Conservation (phyloP, 768 basidiomycete genomes). For the Suillus plorans region DNA sequence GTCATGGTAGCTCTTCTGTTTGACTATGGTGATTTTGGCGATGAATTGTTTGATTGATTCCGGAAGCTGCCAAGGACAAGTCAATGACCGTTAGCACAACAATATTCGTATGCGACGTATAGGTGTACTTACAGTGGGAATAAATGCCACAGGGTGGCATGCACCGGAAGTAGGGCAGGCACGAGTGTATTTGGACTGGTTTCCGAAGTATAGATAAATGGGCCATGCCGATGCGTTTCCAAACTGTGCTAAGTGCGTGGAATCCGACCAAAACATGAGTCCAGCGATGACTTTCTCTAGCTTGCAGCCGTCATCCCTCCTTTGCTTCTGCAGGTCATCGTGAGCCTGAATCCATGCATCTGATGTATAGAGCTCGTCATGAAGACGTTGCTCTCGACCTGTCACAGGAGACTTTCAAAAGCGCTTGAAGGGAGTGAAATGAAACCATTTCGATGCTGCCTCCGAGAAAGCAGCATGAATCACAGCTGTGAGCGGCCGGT, state of each 20-base stretch:
- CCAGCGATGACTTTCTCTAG: slow-evolving; percentile 10
- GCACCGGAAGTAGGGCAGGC: too few species aligned
- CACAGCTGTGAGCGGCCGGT: slow-evolving; percentile 20
- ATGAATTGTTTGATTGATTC: too few species aligned
- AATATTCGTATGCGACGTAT: too few species aligned
- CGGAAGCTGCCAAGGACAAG: too few species aligned
- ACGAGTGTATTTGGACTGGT: too few species aligned
- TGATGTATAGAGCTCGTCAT: slow-evolving; percentile 33
- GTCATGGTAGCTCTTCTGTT: too few species aligned
- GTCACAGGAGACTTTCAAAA: slow-evolving; percentile 12
- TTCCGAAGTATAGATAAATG: too few species aligned
- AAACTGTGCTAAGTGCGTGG: slow-evolving; percentile 20
- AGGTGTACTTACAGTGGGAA: too few species aligned
- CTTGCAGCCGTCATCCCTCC: slow-evolving; percentile 19
- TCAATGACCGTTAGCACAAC: too few species aligned
- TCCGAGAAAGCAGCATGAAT: slow-evolving; percentile 21
- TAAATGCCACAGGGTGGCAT: too few species aligned
- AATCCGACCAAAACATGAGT: slow-evolving; percentile 4
- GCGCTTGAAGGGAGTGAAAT: slow-evolving; percentile 31
- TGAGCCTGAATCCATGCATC: slow-evolving; percentile 32
- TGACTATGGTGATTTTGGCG: too few species aligned
- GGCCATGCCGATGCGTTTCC: slow-evolving; percentile 40
- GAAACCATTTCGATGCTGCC: slow-evolving; percentile 19
- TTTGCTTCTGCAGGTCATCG: slow-evolving; percentile 26
- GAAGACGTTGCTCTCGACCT: slow-evolving; percentile 12